phyloP scores from a whole-genome alignment of 495 filamentous ascomycete genomes.

The Annulohypoxylon moriforme region DNA sequence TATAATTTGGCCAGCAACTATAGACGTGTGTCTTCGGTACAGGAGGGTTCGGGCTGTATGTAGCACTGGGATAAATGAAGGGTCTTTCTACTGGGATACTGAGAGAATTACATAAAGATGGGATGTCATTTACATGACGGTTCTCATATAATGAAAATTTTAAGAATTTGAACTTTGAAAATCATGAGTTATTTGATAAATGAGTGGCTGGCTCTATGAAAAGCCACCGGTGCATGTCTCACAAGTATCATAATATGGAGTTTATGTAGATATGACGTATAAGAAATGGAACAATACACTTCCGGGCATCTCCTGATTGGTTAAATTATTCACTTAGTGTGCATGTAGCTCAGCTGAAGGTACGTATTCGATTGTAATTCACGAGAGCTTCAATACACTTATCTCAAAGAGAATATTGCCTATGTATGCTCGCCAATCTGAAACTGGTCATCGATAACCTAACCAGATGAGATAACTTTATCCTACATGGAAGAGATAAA shows the following conservation, averaged over 20 bases:
- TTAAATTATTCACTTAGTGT: not conserved
- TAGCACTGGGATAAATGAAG: constrained; percentile 23
- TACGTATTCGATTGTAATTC: constrained; percentile 2
- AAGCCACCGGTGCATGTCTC: not conserved
- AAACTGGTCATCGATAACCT: not conserved
- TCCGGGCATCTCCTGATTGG: not conserved
- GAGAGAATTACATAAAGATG: constrained; percentile 2
- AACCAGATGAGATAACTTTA: not conserved
- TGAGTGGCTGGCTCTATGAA: not conserved
- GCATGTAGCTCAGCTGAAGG: not conserved
- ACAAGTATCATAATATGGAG: not conserved
- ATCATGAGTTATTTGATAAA: not conserved
- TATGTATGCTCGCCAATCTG: not conserved
- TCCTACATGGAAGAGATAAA: not conserved
- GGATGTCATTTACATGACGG: constrained; percentile 18
- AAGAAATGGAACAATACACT: not conserved
- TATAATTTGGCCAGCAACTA: constrained; percentile 31
- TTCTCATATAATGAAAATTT: not conserved
- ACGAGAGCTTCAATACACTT: not conserved
- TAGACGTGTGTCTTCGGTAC: constrained; percentile 16
- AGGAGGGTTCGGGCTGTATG: constrained; percentile 12
- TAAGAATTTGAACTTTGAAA: not conserved
- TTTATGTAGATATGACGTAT: not conserved
- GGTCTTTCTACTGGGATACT: not conserved
- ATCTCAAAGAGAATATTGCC: not conserved